A percentile compares a stretch with the other conserved stretches of the same genome.
These are phyloP conservation scores for Taphrina flavorubra DNA, from an alignment of 1,139 yeast genomes.

Conservation along the genomic window DNA sequence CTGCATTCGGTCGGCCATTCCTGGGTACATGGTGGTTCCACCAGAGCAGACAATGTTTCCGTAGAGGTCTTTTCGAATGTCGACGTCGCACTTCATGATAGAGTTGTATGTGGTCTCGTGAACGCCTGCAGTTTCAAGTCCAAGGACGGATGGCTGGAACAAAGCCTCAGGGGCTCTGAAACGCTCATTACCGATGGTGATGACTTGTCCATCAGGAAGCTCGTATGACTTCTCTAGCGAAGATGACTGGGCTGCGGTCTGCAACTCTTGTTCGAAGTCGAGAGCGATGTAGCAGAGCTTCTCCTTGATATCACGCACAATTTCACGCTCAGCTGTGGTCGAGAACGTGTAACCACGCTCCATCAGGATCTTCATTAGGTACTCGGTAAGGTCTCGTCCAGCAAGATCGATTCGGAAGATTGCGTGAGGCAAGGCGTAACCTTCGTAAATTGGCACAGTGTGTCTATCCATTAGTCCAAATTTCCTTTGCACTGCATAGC, in stretches of 20 bases:
- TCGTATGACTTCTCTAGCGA: constrained; percentile 98
- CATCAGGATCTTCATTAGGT: constrained; percentile 96
- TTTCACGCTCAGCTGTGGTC: constrained; percentile 99
- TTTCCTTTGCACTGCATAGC: neutral
- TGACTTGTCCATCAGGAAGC: constrained; percentile 99
- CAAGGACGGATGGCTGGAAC: constrained; percentile 97
- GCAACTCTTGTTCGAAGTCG: constrained; percentile 97
- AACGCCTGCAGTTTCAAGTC: constrained; percentile 98
- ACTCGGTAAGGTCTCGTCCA: constrained; percentile 98
- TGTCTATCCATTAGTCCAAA: constrained; percentile 61
- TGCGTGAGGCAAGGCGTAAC: constrained; percentile 99
- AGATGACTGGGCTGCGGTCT: constrained; percentile 97
- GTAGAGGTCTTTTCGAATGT: constrained; percentile 98
- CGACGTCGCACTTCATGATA: constrained; percentile 98
- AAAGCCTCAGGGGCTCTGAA: constrained; percentile 99
- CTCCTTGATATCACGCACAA: constrained; percentile 99
- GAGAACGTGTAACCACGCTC: constrained; percentile 99
- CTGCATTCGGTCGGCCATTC: constrained; percentile 79
- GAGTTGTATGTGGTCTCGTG: constrained; percentile 99
- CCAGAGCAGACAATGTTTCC: constrained; percentile 98
- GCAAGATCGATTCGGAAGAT: constrained; percentile 98
- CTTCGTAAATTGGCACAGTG: constrained; percentile 99
- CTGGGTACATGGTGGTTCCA: constrained; percentile 54
- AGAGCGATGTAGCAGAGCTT: constrained; percentile 97
- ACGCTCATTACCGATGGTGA: constrained; percentile 99